Evolutionary conservation across 345 rosid genomes (phyloP).

Genomic region (Moringa oleifera): DNA sequence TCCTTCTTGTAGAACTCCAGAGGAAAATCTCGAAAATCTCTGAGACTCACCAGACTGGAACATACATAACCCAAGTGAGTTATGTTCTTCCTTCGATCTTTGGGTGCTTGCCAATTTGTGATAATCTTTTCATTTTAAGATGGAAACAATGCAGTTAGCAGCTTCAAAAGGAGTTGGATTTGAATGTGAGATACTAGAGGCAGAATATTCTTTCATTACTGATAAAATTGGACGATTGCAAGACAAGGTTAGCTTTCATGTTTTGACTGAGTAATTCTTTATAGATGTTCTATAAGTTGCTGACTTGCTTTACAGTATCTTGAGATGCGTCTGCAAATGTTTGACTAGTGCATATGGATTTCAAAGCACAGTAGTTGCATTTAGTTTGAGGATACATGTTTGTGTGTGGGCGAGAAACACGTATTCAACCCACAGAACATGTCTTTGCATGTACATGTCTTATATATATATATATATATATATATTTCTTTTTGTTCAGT

Average conservation of each 20-base stretch:
- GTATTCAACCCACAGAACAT: no score
- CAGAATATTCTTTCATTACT: slow-evolving; percentile 58
- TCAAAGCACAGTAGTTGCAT: no score
- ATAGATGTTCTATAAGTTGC: background rate
- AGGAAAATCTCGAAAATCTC: slow-evolving; percentile 52
- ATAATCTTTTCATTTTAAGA: slow-evolving; percentile 13
- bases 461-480: no score
- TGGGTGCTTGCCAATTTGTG: slow-evolving; percentile 8
- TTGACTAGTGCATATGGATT: no score
- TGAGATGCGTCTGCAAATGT: no score
- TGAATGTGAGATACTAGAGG: slow-evolving; percentile 70
- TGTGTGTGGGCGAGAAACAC: no score
- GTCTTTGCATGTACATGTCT: no score
- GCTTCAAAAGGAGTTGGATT: slow-evolving; percentile 62
- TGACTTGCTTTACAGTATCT: background rate
- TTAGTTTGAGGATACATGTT: no score
- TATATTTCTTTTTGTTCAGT: no score
- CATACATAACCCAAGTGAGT: slow-evolving; percentile 50
- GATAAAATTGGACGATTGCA: slow-evolving; percentile 60
- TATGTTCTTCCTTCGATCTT: slow-evolving; percentile 2
- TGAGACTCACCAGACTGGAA: slow-evolving; percentile 35
- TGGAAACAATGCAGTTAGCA: slow-evolving; percentile 37
- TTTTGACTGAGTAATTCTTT: background rate
- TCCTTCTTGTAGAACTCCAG: slow-evolving; percentile 48
- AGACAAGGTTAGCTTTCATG: slow-evolving; percentile 57